Evolutionary conservation across 768 basidiomycete species (phyloP).

Genomic region (Rickenella mellea): DNA sequence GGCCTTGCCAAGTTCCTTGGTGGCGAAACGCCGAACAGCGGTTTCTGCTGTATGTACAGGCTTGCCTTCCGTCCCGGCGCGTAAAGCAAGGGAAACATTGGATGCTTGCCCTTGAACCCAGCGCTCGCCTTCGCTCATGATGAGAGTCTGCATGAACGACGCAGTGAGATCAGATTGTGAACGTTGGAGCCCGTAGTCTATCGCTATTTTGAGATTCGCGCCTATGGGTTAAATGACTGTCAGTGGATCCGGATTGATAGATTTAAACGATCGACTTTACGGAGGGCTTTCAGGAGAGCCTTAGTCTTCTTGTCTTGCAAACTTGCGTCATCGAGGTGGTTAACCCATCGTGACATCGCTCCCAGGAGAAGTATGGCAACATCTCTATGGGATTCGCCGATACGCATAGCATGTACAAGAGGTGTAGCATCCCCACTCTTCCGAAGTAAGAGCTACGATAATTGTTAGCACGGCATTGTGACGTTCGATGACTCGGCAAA

Average conservation of each 20-base stretch:
- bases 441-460: constrained; percentile 59
- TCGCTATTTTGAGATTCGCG: constrained; percentile 83
- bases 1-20: constrained; percentile 73
- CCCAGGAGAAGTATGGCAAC: constrained; percentile 83
- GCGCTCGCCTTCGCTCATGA: constrained; percentile 93
- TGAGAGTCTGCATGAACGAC: constrained; percentile 86
- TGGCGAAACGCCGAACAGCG: constrained; percentile 80
- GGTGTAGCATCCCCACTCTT: constrained; percentile 83
- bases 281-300: constrained; percentile 65
- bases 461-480: not conserved
- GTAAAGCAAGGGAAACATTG: constrained; percentile 61
- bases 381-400: constrained; percentile 66
- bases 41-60: constrained; percentile 70
- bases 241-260: constrained; percentile 1
- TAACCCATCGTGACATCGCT: constrained; percentile 87
- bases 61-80: constrained; percentile 52
- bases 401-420: constrained; percentile 83
- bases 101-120: constrained; percentile 74
- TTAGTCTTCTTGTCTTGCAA: constrained; percentile 61
- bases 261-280: constrained; percentile 31
- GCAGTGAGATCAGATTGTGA: constrained; percentile 80
- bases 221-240: constrained; percentile 26
- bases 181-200: constrained; percentile 77
- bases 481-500: constrained; percentile 9
- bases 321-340: constrained; percentile 77